These are phyloP conservation scores for Platismatia glauca DNA, from an alignment of 495 filamentous ascomycete species.

Conservation along the genomic window DNA sequence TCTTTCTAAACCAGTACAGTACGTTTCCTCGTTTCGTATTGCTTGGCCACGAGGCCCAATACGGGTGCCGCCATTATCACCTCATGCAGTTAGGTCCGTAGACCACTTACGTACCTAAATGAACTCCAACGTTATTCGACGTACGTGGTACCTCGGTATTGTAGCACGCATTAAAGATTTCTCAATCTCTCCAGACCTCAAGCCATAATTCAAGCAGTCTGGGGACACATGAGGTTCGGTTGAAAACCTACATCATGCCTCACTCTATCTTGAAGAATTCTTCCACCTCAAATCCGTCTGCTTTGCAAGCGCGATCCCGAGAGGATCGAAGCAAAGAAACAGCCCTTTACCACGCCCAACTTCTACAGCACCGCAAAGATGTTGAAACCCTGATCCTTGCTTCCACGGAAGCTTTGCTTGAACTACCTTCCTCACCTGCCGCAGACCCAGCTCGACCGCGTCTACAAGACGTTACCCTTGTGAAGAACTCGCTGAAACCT, in stretches of 20 bases:
- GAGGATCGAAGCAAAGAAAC: slow-evolving; percentile 48
- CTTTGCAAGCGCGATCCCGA: slow-evolving; percentile 34
- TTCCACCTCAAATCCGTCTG: slow-evolving; percentile 27
- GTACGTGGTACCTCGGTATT: no score
- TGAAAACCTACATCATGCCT: neutral
- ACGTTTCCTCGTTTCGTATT: no score
- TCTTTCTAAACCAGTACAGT: no score
- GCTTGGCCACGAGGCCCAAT: no score
- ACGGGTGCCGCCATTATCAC: no score
- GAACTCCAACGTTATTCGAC: no score
- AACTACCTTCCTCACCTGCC: slow-evolving; percentile 43
- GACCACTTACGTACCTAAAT: no score
- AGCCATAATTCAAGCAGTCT: no score
- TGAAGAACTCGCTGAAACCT: slow-evolving; percentile 52
- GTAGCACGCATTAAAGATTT: no score
- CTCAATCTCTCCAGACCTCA: no score
- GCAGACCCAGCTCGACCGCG: slow-evolving; percentile 52
- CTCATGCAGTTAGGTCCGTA: no score
- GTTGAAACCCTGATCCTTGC: slow-evolving; percentile 62
- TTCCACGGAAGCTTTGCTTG: slow-evolving; percentile 57
- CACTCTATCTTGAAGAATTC: slow-evolving; percentile 16
- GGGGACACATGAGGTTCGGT: neutral
- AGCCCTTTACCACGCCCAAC: slow-evolving; percentile 70
- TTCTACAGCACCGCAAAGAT: slow-evolving; percentile 68
- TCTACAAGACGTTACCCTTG: slow-evolving; percentile 41